Conservation (phyloP, 169 alveolate genomes). For the Plasmodium chabaudi region DNA sequence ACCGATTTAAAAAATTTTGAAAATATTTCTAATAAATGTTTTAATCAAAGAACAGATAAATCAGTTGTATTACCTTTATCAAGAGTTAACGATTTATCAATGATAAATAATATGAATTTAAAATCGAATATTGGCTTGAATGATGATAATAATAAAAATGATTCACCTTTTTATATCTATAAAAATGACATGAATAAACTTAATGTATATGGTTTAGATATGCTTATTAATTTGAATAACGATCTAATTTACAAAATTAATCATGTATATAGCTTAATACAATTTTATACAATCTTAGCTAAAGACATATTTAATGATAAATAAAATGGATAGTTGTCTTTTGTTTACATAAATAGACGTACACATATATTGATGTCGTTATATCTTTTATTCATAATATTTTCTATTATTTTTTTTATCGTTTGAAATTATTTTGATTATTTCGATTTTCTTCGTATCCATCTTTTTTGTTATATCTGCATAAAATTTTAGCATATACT, state of each 20-base stretch:
- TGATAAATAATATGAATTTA: constrained; percentile 44
- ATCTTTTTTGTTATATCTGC: constrained; percentile 15
- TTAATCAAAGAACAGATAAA: constrained; percentile 13
- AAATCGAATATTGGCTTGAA: constrained; percentile 18
- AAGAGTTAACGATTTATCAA: constrained; percentile 37
- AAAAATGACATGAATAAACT: constrained; percentile 41
- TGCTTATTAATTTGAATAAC: constrained; percentile 46
- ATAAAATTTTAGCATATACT: constrained; percentile 29
- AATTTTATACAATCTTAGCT: constrained; percentile 45
- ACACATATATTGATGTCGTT: not conserved
- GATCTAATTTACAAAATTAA: constrained; percentile 23
- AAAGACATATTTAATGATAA: constrained; percentile 43
- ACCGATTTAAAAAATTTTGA: constrained; percentile 5
- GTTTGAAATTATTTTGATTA: constrained; percentile 58
- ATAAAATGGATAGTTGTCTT: not conserved
- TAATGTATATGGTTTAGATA: constrained; percentile 49
- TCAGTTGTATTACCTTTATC: constrained; percentile 43
- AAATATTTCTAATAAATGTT: constrained; percentile 13
- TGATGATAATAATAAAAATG: constrained; percentile 34
- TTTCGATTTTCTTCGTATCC: constrained; percentile 50
- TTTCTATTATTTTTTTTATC: constrained; percentile 39
- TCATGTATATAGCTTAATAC: constrained; percentile 59
- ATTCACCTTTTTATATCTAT: constrained; percentile 37
- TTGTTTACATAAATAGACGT: not conserved
- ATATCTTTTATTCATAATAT: constrained; percentile 29